Conservation (phyloP, 768 basidiomycete genomes). For the Tylopilus sp. region DNA sequence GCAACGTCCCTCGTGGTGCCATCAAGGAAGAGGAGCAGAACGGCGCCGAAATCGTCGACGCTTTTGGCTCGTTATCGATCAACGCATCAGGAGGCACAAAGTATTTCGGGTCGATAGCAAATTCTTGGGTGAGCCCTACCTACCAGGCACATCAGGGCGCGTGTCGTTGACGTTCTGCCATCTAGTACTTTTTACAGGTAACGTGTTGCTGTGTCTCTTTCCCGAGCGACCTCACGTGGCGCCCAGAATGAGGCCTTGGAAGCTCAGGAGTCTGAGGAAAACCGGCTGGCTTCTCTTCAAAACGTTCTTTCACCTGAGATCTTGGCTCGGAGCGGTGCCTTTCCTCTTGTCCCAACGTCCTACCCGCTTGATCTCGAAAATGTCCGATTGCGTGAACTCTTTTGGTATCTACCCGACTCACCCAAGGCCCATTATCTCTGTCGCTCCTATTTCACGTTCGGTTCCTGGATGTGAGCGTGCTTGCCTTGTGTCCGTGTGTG, state of each 20-base stretch:
- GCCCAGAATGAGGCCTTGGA: conserved; percentile 59
- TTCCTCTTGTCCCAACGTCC: conserved; percentile 52
- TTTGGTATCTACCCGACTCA: conserved; percentile 66
- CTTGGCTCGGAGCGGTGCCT: conserved; percentile 58
- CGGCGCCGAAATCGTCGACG: conserved; percentile 70
- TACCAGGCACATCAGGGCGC: not conserved
- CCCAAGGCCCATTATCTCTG: conserved; percentile 60
- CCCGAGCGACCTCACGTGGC: conserved; percentile 9
- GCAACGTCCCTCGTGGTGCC: conserved; percentile 35
- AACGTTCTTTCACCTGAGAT: conserved; percentile 60
- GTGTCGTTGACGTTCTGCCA: conserved; percentile 8
- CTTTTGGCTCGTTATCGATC: conserved; percentile 77
- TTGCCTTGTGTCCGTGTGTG: not conserved
- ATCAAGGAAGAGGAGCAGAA: conserved; percentile 62
- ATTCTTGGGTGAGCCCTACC: conserved; percentile 55
- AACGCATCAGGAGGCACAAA: conserved; percentile 68
- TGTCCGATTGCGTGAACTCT: conserved; percentile 53
- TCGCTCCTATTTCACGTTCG: conserved; percentile 58
- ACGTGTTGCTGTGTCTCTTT: not conserved
- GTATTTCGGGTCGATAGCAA: conserved; percentile 73
- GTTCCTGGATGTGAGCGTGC: conserved; percentile 64
- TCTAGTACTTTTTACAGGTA: conserved; percentile 74
- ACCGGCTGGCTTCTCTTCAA: conserved; percentile 47
- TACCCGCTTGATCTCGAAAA: conserved; percentile 39
- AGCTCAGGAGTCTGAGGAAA: conserved; percentile 46